A percentile compares a stretch with the other conserved stretches of the same genome.
Conservation (phyloP, 2,329 filamentous ascomycete species). For the Penicillium psychrosexuale region DNA sequence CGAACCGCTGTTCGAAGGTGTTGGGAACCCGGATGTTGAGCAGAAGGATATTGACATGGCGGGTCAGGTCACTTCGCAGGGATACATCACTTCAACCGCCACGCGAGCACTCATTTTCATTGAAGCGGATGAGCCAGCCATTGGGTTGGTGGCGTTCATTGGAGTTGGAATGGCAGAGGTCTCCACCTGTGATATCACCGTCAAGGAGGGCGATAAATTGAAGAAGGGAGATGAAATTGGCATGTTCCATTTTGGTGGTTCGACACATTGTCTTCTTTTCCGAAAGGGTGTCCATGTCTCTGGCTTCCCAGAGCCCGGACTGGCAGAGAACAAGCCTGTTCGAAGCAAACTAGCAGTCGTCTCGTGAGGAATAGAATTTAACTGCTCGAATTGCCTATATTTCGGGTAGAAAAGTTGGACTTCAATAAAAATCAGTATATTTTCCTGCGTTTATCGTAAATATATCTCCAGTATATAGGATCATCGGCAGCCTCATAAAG, state of each 20-base stretch:
- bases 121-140: slow-evolving; percentile 62
- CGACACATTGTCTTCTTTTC: slow-evolving; percentile 67
- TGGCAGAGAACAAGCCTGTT: slow-evolving; percentile 28
- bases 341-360: slow-evolving; percentile 25
- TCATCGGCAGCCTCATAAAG: neutral
- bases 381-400: neutral
- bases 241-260: slow-evolving; percentile 80
- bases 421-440: too few species aligned
- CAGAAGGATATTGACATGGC: slow-evolving; percentile 28
- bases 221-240: slow-evolving; percentile 69
- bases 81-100: slow-evolving; percentile 65
- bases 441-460: too few species aligned
- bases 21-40: slow-evolving; percentile 32
- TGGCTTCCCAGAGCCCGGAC: slow-evolving; percentile 27
- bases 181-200: slow-evolving; percentile 68
- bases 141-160: slow-evolving; percentile 68
- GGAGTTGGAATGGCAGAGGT: slow-evolving; percentile 76
- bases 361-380: neutral
- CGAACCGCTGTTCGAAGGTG: slow-evolving; percentile 54
- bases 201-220: slow-evolving; percentile 62
- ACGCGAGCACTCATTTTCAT: slow-evolving; percentile 69
- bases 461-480: neutral
- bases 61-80: slow-evolving; percentile 50
- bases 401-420: neutral
- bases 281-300: slow-evolving; percentile 28